Evolutionary conservation across 2,329 filamentous ascomycete species (phyloP), one percentile per base, ranked within the genome.

Genomic region (Phyllosticta citrichinensis): DNA sequence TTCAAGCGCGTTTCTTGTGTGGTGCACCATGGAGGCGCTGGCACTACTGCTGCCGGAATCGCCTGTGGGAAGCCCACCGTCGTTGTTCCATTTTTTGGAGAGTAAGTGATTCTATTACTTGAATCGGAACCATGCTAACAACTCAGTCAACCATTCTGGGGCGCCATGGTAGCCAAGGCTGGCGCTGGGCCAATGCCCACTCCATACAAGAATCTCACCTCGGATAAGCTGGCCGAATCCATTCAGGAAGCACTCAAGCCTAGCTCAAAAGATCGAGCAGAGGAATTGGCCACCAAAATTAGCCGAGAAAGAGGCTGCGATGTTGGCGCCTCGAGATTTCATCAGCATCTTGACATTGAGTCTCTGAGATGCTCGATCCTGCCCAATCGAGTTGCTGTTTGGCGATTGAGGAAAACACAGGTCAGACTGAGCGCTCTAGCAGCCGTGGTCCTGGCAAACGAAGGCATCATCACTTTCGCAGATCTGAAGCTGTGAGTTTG

Each of bases 11-110:
- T 95, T 0, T 87, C 88, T 0, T 87, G 85, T 52, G 91, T 96
- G 1, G 87, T 94, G 5, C 91, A 96, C 69, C 91, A 96, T 64
- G 91, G 91, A 22, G 91, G 91, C 62, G 91, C 91, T 9, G 91
- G 91, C 19, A 96, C 91, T 2, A 95, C 90, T 1, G 90, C 91
- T 1, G 89, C 90, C 0, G 91, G 91, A n/a, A 89, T 96, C 63
- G 83, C 87, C 19, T 83, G 86, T 1, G 91, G 90, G 24, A 86
- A 86, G 59, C 91, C 91, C 1, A 96, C 91, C 0, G 83, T 94
- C 1, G 81, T 96, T 2, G 85, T 96, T 0, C 91, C 91, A 0
- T 96, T 96, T 76, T 96, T 76, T 55, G 74, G 74, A 20, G 73
- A 75, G 40, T 47, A 47, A 47, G 40, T n/a, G 6, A 47, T 47